Percentiles rank a stretch among this genome's conserved stretches.
phyloP scores from a whole-genome alignment of 2,329 filamentous ascomycete species.

The Escovopsis sp. region DNA sequence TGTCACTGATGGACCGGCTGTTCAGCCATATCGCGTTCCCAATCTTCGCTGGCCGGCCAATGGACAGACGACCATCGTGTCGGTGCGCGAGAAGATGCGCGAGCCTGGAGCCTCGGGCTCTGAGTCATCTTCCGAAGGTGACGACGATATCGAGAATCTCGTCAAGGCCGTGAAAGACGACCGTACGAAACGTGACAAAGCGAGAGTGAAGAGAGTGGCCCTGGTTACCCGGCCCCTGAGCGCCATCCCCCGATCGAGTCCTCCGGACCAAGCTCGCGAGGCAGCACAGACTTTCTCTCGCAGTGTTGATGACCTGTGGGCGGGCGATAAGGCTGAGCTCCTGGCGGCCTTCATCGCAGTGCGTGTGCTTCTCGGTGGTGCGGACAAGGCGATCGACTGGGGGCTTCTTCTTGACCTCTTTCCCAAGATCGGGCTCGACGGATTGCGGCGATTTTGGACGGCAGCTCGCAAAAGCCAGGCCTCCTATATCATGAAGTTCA shows the following conservation, averaged over 20 bases:
- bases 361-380: constrained; percentile 42
- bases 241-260: constrained; percentile 7
- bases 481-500: constrained; percentile 36
- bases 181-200: background rate
- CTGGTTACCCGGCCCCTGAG: constrained; percentile 16
- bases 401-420: constrained; percentile 41
- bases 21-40: background rate
- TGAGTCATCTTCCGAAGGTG: constrained; percentile 7
- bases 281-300: background rate
- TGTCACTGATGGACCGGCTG: constrained; percentile 8
- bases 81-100: background rate
- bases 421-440: constrained; percentile 34
- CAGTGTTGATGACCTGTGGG: constrained; percentile 5
- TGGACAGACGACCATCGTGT: constrained; percentile 11
- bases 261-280: background rate
- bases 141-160: constrained; percentile 1
- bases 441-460: constrained; percentile 40
- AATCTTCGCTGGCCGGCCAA: constrained; percentile 14
- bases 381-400: constrained; percentile 45
- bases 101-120: background rate
- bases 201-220: constrained; percentile 14
- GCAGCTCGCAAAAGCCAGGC: constrained; percentile 33
- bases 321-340: constrained; percentile 17
- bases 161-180: no score
- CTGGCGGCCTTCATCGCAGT: constrained; percentile 44